Evolutionary conservation across 108 stramenopile species (phyloP), one percentile per base, ranked within the genome.

Genomic region (Skeletonema marinoi): DNA sequence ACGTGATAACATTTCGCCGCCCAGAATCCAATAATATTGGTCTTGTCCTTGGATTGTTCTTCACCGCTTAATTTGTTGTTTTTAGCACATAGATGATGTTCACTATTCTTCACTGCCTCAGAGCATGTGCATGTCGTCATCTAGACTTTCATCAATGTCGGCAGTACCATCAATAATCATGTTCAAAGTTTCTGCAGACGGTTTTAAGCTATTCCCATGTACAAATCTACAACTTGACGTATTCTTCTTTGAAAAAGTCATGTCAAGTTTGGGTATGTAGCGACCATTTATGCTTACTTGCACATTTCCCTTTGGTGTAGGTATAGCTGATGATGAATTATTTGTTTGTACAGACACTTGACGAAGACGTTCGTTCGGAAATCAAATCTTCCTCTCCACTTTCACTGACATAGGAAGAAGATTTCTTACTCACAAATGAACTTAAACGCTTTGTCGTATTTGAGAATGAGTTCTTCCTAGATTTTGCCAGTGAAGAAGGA

Each of bases 1-100:
- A 81, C 25, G 67, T 60, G n/a, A 81, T 58, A 0, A 82, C 72
- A 61, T 85, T 85, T 10, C 81, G 48, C 32, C 81, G 48, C 32
- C 84, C 84, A 60, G 32, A 39, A 48, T 59, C 56, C 3, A 86
- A 54, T 32, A 86, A 54, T 32, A 82, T 74, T 13, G 70, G 25
- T 64, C 35, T 62, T 11, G n/a, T n/a, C 25, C 25, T 25, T n/a
- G 6, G 31, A 32, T 48, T 38, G 14, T 4, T 16, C 21, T 21
- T 42, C 32, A 25, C 46, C 14, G 11, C 41, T 44, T 17, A 17
- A 6, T 59, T 59, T 30, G 41, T n/a, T 21, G 71, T 14, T 33
- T n/a, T 33, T 35, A 3, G 3, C 13, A 48, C 66, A 67, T 9
- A 67, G 3, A 44, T 67, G 66, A 51, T 44, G 42, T 46, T 67